Base-by-base conservation (phyloP, 192 early-diverging fungal genomes). In the Backusella macrospora region DNA sequence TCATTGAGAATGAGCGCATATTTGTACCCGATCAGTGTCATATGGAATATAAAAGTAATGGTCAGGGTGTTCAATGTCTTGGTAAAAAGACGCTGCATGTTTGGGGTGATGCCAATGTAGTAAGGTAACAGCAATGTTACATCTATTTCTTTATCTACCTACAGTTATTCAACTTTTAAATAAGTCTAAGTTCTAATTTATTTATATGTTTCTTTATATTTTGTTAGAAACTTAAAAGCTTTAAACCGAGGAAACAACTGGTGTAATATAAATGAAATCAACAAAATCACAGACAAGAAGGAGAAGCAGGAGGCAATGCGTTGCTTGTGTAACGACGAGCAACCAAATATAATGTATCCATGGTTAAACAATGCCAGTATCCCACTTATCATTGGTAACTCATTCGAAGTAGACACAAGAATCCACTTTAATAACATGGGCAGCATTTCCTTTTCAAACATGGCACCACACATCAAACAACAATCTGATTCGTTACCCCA, bases 21-120 rank as follows among this genome's bases (percentile, higher is more conserved):
- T 80, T 68, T 76, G 74, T 80, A 6, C 74, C 78, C 18, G 74
- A 80, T 39, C 47, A 52, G 6, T 80, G 78, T 44, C 73, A 59
- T 23, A 26, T 80, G 6, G 65, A 75, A 16, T 75, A 80, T 34
- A 80, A 55, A 9, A 71, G 69, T 7, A 64, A 59, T 73, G 74
- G 74, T n/a, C 73, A 80, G 38, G 78, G 62, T 47, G 49, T 65
- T 9, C 66, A 62, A 16, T 76, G 73, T 34, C 47, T 80, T 18
- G 62, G 72, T 29, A 65, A 75, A 13, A 71, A 72, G 15, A 66
- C 40, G 15, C 38, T 80, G 1, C 78, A 80, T 68, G 74, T 80
- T 38, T 80, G 73, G 73, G 78, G 71, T 48, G 78, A 80, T 48
- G 52, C 70, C 10, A 75, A 80, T 52, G 34, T 76, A 21, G 63